Conservation (phyloP, 805 yeast species). For the Kodamaea sagamina region DNA sequence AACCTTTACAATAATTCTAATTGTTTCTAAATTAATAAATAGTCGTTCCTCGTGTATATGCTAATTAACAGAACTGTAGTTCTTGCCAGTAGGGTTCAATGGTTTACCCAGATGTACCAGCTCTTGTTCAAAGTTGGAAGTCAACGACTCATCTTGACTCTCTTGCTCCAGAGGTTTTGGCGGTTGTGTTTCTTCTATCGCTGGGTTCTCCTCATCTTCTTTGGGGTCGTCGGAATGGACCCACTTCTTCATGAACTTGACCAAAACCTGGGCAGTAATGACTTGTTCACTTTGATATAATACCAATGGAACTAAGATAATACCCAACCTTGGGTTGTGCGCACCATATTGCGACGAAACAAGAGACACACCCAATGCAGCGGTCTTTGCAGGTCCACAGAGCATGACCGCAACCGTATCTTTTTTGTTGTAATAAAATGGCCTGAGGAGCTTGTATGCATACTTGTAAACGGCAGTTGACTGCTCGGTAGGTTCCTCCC, state of each 20-base stretch:
- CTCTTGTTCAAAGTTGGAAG: slow-evolving; percentile 1
- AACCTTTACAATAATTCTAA: neutral
- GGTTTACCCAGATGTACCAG: slow-evolving; percentile 2
- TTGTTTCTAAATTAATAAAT: neutral
- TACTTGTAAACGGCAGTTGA: slow-evolving; percentile 48
- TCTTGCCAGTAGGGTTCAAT: neutral
- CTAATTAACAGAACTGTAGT: too few relatives aligned
- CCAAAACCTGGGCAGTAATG: slow-evolving; percentile 72
- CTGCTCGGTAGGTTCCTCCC: slow-evolving; percentile 48
- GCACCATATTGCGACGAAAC: slow-evolving; percentile 79
- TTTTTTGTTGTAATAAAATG: slow-evolving; percentile 67
- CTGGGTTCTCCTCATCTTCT: slow-evolving; percentile 18
- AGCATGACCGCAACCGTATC: slow-evolving; percentile 81
- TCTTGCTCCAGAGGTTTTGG: neutral
- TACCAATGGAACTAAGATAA: slow-evolving; percentile 76
- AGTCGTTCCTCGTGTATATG: neutral
- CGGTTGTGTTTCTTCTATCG: neutral
- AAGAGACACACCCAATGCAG: slow-evolving; percentile 85
- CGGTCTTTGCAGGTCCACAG: slow-evolving; percentile 93
- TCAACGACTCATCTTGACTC: neutral
- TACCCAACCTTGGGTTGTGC: slow-evolving; percentile 61
- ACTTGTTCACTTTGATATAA: slow-evolving; percentile 88
- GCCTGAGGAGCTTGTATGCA: slow-evolving; percentile 49
- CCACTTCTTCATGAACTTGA: slow-evolving; percentile 71
- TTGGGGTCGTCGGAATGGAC: slow-evolving; percentile 37